Evolutionary conservation across 768 basidiomycete species (phyloP).

Genomic region (Lentinula lateritia): DNA sequence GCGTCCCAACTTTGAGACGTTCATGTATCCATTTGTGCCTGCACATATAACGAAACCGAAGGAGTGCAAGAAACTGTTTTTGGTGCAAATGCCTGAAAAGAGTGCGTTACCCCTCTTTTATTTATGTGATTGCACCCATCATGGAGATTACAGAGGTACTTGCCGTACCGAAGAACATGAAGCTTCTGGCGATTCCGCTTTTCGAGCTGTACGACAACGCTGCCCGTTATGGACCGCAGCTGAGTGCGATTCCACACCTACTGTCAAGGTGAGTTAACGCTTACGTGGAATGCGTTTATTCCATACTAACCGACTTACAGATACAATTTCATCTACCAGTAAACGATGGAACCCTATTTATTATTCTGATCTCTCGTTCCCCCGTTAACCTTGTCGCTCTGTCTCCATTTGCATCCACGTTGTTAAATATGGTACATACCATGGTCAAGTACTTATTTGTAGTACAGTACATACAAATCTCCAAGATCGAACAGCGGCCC

Average conservation of each 20-base stretch:
- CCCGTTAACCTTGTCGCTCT: background rate
- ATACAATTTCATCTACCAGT: constrained; percentile 81
- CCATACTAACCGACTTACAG: constrained; percentile 23
- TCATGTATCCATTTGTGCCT: constrained; percentile 96
- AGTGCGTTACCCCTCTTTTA: constrained; percentile 47
- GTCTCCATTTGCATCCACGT: background rate
- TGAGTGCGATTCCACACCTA: constrained; percentile 90
- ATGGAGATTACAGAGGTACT: constrained; percentile 67
- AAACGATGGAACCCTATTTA: constrained; percentile 7
- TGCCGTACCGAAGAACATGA: constrained; percentile 98
- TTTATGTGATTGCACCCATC: background rate
- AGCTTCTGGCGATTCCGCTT: constrained; percentile 91
- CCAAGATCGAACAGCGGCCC: background rate
- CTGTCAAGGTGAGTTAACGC: constrained; percentile 57
- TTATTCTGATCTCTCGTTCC: background rate
- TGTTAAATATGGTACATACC: background rate
- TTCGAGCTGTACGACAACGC: constrained; percentile 98
- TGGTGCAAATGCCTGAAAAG: constrained; percentile 92
- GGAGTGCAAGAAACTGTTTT: constrained; percentile 93
- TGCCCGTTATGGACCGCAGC: constrained; percentile 88
- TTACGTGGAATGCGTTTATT: constrained; percentile 8
- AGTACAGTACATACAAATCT: no score
- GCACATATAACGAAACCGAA: constrained; percentile 98
- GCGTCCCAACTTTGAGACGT: constrained; percentile 97
- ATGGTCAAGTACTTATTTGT: background rate